Percentiles rank a stretch among this genome's conserved stretches.
These are phyloP conservation scores for Novymonas esmeraldas DNA, from an alignment of 208 protist genomes.

Conservation along the genomic window DNA sequence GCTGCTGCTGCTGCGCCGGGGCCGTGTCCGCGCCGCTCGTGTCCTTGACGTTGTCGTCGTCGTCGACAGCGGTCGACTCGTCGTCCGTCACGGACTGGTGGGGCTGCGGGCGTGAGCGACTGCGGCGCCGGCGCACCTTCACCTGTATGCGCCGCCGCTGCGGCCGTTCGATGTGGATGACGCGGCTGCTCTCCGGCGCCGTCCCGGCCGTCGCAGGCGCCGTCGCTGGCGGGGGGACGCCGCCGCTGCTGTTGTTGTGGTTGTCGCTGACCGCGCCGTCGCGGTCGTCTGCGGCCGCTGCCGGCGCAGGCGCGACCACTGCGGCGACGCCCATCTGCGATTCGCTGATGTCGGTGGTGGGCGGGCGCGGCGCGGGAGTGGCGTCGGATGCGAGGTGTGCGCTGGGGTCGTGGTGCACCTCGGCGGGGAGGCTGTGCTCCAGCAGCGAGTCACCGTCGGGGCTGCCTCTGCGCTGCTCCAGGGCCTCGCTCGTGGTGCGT, in stretches of 20 bases:
- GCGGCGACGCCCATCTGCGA: no score
- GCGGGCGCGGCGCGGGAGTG: neutral
- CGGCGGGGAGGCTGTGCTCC: conserved; percentile 26
- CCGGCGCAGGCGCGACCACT: neutral
- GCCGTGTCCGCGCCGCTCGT: neutral
- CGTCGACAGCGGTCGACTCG: neutral
- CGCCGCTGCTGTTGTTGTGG: no score
- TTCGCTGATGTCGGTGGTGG: neutral
- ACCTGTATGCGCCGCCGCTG: conserved; percentile 21
- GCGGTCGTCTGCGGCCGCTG: neutral
- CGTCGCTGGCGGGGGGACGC: no score
- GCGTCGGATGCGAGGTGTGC: conserved; percentile 1
- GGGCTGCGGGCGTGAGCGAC: conserved; percentile 2
- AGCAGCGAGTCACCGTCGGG: conserved; percentile 1
- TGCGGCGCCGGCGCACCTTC: conserved; percentile 25
- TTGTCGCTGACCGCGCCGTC: neutral
- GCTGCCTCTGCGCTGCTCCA: neutral
- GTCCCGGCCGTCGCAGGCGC: neutral
- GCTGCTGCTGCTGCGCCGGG: conserved; percentile 3
- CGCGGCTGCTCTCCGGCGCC: neutral
- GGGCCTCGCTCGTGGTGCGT: neutral
- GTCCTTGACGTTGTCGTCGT: neutral
- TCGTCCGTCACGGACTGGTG: neutral
- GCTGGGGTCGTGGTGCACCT: conserved; percentile 4
- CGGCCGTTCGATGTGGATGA: conserved; percentile 15